Evolutionary conservation across 495 filamentous ascomycete species (phyloP), one percentile per base, ranked within the genome.

Genomic region (Jackrogersella minutella): DNA sequence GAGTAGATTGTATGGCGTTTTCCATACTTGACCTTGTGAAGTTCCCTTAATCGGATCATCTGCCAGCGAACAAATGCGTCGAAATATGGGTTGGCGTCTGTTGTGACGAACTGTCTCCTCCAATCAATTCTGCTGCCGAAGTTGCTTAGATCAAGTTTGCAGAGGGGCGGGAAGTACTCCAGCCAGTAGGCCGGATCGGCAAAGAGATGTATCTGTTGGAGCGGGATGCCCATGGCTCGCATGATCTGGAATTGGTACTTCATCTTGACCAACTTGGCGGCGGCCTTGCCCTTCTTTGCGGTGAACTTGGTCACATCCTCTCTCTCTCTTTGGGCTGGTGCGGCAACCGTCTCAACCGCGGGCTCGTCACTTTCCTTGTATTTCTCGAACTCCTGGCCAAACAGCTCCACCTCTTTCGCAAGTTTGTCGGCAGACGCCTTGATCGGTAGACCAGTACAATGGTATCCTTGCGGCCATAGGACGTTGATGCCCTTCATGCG

Each of bases 391-490:
- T 91, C 86, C 73, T 88, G 78, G 19, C 95, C 96, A 74, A 99
- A 99, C 79, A 91, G 82, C 78, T 91, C 86, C 13, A 97, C 86
- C 73, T 99, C 96, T 54, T 94, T 89, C 44, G 84, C 82, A 33
- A 99, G 87, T 79, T 97, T 98, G 79, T 99, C 95, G 22, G 95
- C 94, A 73, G 91, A 96, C 3, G 95, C 93, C 77, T 97, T 97
- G 80, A 99, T 98, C 3, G 95, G 93, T 87, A 99, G 94, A 73
- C 95, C 95, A 0, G 96, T 97, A 79, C 92, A 96, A 80, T 99
- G 95, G 79, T 91, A 98, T 11, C 95, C 96, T 47, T 91, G 86
- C 53, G 95, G 95, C 77, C 94, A 97, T 41, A 98, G 82, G 59
- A 87, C 83, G 43, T 90, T 82, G 80, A 92, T 92, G 64, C 95